Conservation (phyloP, 1,284 basidiomycete species). For the Malassezia arunalokei region DNA sequence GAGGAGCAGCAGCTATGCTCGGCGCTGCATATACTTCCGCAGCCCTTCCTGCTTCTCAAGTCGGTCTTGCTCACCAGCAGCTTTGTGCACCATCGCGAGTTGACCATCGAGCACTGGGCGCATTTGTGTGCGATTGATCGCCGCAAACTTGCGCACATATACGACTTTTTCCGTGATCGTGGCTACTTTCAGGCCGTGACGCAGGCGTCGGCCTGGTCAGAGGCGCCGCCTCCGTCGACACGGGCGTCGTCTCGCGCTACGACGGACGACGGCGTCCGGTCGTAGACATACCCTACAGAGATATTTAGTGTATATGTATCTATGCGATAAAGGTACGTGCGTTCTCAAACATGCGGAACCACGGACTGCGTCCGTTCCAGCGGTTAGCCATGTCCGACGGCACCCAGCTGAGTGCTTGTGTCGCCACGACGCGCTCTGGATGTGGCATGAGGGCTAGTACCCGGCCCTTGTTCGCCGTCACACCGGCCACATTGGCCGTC, state of each 20-base stretch:
- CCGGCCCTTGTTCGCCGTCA: constrained; percentile 72
- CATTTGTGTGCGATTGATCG: constrained; percentile 37
- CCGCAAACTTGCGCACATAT: constrained; percentile 39
- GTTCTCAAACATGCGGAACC: constrained; percentile 90
- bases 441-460: constrained; percentile 90
- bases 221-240: neutral
- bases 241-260: too few relatives aligned
- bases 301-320: neutral
- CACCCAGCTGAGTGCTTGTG: constrained; percentile 44
- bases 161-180: constrained; percentile 40
- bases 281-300: too few relatives aligned
- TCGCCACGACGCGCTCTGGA: constrained; percentile 45
- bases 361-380: constrained; percentile 62
- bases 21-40: constrained; percentile 35
- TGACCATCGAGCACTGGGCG: constrained; percentile 34
- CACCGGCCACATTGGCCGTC: constrained; percentile 70
- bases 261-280: too few relatives aligned
- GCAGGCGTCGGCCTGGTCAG: neutral
- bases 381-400: constrained; percentile 16
- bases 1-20: constrained; percentile 39
- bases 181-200: constrained; percentile 25
- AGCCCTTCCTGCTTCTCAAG: constrained; percentile 41
- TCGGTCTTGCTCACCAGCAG: constrained; percentile 34
- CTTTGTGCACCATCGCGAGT: constrained; percentile 27
- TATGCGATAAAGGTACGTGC: constrained; percentile 51